Conservation (phyloP, 1,284 basidiomycete genomes). For the Cryptococcus sp. region DNA sequence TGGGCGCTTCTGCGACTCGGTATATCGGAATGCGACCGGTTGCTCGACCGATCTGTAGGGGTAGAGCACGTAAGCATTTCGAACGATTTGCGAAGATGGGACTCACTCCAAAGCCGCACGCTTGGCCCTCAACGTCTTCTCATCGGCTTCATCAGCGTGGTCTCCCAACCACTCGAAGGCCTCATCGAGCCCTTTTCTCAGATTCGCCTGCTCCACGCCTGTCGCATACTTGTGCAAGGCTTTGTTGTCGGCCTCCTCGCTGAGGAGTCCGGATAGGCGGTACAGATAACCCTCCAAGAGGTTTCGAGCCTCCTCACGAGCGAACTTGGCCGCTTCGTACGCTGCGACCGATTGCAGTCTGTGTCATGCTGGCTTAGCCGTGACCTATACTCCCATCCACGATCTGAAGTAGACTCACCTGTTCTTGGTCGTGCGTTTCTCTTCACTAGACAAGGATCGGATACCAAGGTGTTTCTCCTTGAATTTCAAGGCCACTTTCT, state of each 20-base stretch:
- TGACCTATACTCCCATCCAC: constrained; percentile 2
- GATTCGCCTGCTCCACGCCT: constrained; percentile 65
- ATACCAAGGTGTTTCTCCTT: constrained; percentile 65
- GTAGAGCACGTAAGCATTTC: background rate
- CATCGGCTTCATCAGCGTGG: constrained; percentile 79
- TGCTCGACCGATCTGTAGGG: constrained; percentile 57
- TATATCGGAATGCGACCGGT: constrained; percentile 80
- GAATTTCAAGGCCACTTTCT: constrained; percentile 60
- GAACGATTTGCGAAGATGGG: background rate
- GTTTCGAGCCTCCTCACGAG: constrained; percentile 88
- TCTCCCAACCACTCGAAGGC: constrained; percentile 82
- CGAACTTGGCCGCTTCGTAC: constrained; percentile 73
- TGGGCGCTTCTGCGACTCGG: constrained; percentile 74
- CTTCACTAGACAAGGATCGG: constrained; percentile 68
- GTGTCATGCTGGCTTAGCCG: background rate
- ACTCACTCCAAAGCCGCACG: constrained; percentile 78
- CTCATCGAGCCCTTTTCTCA: constrained; percentile 67
- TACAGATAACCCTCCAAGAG: constrained; percentile 90
- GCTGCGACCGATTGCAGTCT: constrained; percentile 78
- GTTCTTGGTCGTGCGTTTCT: constrained; percentile 70
- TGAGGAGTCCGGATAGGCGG: constrained; percentile 78
- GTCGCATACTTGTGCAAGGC: constrained; percentile 80
- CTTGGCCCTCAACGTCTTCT: constrained; percentile 69
- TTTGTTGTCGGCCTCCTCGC: constrained; percentile 61
- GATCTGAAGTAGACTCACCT: constrained; percentile 57